Evolutionary conservation across 2,329 filamentous ascomycete species (phyloP).

Genomic region (Dactylellina cionopaga): DNA sequence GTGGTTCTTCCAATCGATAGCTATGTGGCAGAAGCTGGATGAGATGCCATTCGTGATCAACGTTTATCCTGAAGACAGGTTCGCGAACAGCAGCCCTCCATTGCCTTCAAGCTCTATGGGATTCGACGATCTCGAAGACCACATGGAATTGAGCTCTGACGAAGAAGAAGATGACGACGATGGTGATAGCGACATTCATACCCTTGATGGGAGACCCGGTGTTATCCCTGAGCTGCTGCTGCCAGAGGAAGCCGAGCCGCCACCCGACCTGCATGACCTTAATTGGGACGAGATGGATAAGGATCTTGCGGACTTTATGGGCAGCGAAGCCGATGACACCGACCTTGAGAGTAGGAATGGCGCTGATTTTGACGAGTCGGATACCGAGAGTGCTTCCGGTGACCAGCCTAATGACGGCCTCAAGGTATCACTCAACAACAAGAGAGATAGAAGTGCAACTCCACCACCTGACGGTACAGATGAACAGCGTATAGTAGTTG

Average conservation of each 20-base stretch:
- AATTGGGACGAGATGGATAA: conserved; percentile 52
- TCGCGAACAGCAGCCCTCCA: conserved; percentile 58
- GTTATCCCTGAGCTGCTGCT: conserved; percentile 58
- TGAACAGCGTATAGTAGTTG: conserved; percentile 27
- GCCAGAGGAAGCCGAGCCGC: conserved; percentile 57
- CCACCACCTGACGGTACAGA: conserved; percentile 39
- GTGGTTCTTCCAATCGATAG: conserved; percentile 87
- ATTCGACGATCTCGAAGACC: conserved; percentile 57
- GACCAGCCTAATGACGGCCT: conserved; percentile 20
- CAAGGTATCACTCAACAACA: conserved; percentile 36
- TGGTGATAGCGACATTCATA: conserved; percentile 53
- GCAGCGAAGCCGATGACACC: conserved; percentile 47
- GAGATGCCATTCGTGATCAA: conserved; percentile 81
- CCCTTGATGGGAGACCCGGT: conserved; percentile 52
- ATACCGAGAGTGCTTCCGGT: conserved; percentile 41
- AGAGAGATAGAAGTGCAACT: conserved; percentile 45
- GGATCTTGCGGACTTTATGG: conserved; percentile 47
- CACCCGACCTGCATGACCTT: conserved; percentile 56
- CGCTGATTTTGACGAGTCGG: conserved; percentile 36
- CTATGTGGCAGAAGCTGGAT: conserved; percentile 81
- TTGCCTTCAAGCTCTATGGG: conserved; percentile 60
- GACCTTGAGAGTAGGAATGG: conserved; percentile 51
- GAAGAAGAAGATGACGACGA: conserved; percentile 60
- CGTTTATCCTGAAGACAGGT: conserved; percentile 73
- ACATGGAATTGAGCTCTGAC: conserved; percentile 63